Evolutionary conservation across 2,329 filamentous ascomycete genomes (phyloP), one percentile per base, ranked within the genome.

Genomic region (Niveomyces coronatus): DNA sequence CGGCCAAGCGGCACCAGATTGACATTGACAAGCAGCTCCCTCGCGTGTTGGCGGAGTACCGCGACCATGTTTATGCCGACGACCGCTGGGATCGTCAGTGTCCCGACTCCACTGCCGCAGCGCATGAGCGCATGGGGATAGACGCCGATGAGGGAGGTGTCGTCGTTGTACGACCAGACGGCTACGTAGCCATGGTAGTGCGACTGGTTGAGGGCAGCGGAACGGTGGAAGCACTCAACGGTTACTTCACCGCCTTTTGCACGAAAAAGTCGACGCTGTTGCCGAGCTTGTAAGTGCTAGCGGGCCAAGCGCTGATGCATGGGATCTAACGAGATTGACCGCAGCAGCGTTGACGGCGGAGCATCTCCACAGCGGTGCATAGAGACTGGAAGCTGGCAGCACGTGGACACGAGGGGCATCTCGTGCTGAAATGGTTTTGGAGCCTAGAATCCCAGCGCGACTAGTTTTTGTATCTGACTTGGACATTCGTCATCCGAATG

Each of bases 81-180:
- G 86, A 94, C 57, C 69, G 82, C 33, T 79, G 75, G 64, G 84
- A 91, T 54, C 66, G 71, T 30, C 68, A 75, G 6, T 79, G 85
- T 1, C 78, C 82, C 0, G 67, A 80, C 15, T 80, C 83, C 2
- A 70, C 68, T 48, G 85, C 81, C 5, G 70, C 84, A 3, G 85
- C 85, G 5, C 88, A 95, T 58, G 79, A 80, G 29, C 94, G 94
- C 70, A 82, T 94, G 70, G 88, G 88, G 0, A 57, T 94, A 18
- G 73, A 82, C 46, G 67, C 81, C 51, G 76, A 83, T 44, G 71
- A 65, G 44, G 86, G 86, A 9, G 86, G 82, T 40, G 74, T 94
- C 2, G 79, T 93, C 2, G 82, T 94, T 9, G 84, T 93, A 7
- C 67, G 87, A 31, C 87, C 88, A 0, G 87, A 94, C 57, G 86